Evolutionary conservation across 768 basidiomycete genomes (phyloP), one percentile per base, ranked within the genome.

Genomic region (Psilocybe tampanensis): DNA sequence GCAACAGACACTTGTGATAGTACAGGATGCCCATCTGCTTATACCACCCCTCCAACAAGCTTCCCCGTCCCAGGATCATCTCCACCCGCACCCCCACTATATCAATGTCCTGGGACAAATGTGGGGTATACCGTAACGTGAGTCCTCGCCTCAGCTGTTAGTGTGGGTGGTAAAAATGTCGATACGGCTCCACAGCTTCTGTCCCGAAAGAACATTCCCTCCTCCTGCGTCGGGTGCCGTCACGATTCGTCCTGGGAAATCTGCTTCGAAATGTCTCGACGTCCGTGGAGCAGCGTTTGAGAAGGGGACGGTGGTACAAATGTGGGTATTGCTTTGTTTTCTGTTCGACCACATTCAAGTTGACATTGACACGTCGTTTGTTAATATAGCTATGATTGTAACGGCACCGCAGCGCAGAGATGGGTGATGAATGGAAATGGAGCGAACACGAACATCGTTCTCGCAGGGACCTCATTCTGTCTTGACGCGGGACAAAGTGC

Each of bases 341-440:
- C n/a, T n/a, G n/a, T n/a, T n/a, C n/a, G n/a, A 29, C 4, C 29
- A 29, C 9, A 29, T 29, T 29, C 29, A 29, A 4, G 29, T 29
- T 9, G 29, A 29, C 29, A 29, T 29, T 29, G 29, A n/a, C n/a
- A n/a, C n/a, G n/a, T n/a, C n/a, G n/a, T n/a, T n/a, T n/a, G n/a
- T n/a, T n/a, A n/a, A n/a, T n/a, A n/a, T 29, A 70, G 70, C 22
- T 68, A 63, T 34, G 70, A 71, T 34, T 71, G 70, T 43, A 71
- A 70, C 55, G 63, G 59, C 13, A 64, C 59, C 19, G 47, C 55
- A 17, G 68, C 66, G 1, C 66, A 71, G 49, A 44, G 63, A 41
- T 71, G 70, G 70, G 32, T 61, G 17, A 45, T 70, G 15, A 22
- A 45, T 8, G 52, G 57, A 18, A 53, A 60, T 1, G 64, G 53